Evolutionary conservation across 768 basidiomycete genomes (phyloP).

Genomic region (Mrakia hoshinonis): DNA sequence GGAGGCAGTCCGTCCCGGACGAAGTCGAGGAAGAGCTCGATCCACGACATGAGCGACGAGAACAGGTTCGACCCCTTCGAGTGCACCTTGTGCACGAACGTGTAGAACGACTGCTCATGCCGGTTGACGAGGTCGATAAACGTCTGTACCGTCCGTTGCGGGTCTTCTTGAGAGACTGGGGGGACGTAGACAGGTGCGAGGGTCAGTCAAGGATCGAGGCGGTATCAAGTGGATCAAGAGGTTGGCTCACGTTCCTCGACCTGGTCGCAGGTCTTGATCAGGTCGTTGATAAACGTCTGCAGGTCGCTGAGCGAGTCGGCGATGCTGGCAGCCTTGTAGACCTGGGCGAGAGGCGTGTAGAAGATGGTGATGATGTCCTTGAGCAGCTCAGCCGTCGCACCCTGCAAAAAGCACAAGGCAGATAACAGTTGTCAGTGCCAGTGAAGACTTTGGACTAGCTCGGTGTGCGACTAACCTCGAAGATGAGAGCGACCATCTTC

Average conservation of each 20-base stretch:
- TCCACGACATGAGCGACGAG: slow-evolving; percentile 89
- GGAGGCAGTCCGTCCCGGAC: slow-evolving; percentile 77
- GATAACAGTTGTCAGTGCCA: neutral
- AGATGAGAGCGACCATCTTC: slow-evolving; percentile 82
- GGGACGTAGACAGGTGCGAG: neutral
- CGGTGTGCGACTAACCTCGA: slow-evolving; percentile 55
- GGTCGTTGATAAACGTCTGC: slow-evolving; percentile 88
- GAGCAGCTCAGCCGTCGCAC: slow-evolving; percentile 83
- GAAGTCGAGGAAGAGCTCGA: slow-evolving; percentile 84
- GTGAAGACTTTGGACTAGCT: neutral
- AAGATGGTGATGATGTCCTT: slow-evolving; percentile 99
- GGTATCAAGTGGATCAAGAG: slow-evolving; percentile 27
- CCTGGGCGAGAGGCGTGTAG: slow-evolving; percentile 89
- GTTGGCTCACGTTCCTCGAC: slow-evolving; percentile 61
- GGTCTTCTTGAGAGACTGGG: slow-evolving; percentile 71
- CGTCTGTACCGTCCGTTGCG: slow-evolving; percentile 73
- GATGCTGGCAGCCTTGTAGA: slow-evolving; percentile 94
- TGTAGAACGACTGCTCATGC: slow-evolving; percentile 92
- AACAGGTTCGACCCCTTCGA: slow-evolving; percentile 92
- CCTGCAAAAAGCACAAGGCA: slow-evolving; percentile 47
- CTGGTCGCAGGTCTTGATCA: slow-evolving; percentile 86
- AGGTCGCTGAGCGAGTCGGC: slow-evolving; percentile 84
- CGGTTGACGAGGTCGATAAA: slow-evolving; percentile 89
- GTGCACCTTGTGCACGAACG: slow-evolving; percentile 96
- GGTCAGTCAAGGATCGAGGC: neutral